Evolutionary conservation across 2,329 filamentous ascomycete species (phyloP).

Genomic region (Immersiporthe knoxdaviesiana): DNA sequence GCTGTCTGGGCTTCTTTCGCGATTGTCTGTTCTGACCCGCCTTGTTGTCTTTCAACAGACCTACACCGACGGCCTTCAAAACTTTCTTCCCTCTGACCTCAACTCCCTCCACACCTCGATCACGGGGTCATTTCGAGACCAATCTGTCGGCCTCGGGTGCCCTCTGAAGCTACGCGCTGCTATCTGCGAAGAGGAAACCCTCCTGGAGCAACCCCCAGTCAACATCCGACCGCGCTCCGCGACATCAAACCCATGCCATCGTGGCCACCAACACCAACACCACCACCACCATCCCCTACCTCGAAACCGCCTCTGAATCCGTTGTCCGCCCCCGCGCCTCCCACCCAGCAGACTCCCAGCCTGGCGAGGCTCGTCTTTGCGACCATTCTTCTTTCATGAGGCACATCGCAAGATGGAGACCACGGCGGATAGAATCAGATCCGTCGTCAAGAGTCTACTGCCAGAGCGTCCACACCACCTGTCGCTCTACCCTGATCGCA

Average conservation of each 20-base stretch:
- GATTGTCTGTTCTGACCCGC: slow-evolving; percentile 6
- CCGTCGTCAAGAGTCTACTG: slow-evolving; percentile 55
- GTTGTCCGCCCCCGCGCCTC: background rate
- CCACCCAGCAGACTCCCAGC: background rate
- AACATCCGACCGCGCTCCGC: slow-evolving; percentile 21
- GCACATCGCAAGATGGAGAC: slow-evolving; percentile 56
- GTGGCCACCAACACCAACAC: background rate
- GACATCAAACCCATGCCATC: slow-evolving; percentile 16
- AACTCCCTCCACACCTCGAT: background rate
- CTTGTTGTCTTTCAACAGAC: background rate
- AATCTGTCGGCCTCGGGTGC: background rate
- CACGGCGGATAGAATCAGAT: slow-evolving; percentile 60
- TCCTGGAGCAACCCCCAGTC: background rate
- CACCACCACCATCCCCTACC: background rate
- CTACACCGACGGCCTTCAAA: background rate
- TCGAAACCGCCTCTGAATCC: background rate
- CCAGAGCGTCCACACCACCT: slow-evolving; percentile 59
- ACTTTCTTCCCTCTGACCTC: background rate
- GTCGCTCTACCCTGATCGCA: slow-evolving; percentile 51
- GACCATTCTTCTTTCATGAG: slow-evolving; percentile 30
- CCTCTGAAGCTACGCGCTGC: background rate
- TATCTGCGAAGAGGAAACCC: slow-evolving; percentile 4
- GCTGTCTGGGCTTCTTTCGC: background rate
- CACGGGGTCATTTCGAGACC: background rate
- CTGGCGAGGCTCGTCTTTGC: slow-evolving; percentile 23